Base-by-base conservation (phyloP, 1,284 basidiomycete genomes). In the Nidula niveotomentosa region DNA sequence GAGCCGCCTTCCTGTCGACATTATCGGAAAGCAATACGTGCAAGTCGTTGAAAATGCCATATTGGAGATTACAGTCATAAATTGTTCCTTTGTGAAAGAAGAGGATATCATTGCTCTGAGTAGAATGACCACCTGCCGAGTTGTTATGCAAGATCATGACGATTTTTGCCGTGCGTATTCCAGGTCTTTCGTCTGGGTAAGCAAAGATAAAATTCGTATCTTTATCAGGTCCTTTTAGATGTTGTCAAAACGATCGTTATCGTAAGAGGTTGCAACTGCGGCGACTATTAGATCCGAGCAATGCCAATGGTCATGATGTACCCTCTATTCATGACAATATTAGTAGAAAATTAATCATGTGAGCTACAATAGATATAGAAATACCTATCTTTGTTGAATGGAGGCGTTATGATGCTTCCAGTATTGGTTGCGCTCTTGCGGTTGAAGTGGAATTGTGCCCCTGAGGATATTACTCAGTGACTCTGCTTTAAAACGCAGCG, bases 61-160 rank as follows among this genome's bases (percentile, higher is more conserved):
- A 74, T 85, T 54, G 60, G 76, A 78, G 61, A 67, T 86, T n/a
- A 78, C 78, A 0, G 74, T 83, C 15, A 81, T 86, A 57, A 80
- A 85, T 59, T 86, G 85, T 63, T 74, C 80, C 13, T 77, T 80
- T 55, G 82, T 86, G 33, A 72, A 75, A 58, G 82, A 86, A 56
- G 67, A 71, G 53, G 80, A 86, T 59, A 76, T 88, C 56, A 56
- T 85, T 46, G 72, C 77, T 50, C 63, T 88, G 12, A 79, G 82
- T 15, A 60, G 68, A 49, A 64, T 75, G 61, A 78, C 80, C 1
- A 65, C 71, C n/a, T 86, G 84, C 60, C 71, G 80, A 49, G 70
- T 87, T 12, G 69, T 78, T 49, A 69, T 77, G 53, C 65, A 72
- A 33, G 71, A 74, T 15, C 55, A 55, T 17, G 73, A 76, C 13